Evolutionary conservation across 2,329 filamentous ascomycete genomes (phyloP), one percentile per base, ranked within the genome.

Genomic region (Colletotrichum agaves): DNA sequence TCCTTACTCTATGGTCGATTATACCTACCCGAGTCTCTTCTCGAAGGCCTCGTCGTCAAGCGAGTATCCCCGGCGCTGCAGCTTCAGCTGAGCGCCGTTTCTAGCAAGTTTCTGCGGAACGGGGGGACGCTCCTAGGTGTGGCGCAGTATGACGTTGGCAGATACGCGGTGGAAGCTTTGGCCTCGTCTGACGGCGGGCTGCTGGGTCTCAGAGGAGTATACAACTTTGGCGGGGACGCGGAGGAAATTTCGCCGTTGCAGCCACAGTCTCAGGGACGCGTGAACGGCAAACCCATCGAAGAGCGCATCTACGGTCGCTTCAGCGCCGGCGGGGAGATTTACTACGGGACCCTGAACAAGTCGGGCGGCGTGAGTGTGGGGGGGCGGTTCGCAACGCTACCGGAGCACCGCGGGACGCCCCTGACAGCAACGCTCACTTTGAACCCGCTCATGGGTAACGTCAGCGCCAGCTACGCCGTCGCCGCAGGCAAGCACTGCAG

Each of bases 301-400:
- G 89, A 91, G 75, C 87, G 85, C 72, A 88, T 90, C 66, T 91
- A 89, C 81, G 94, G 92, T 8, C 90, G 95, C 19, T 93, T 98
- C 77, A 97, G 93, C 74, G 93, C 93, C 3, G 96, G 96, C 39
- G 95, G 90, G 62, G 96, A 99, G 79, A 85, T 97, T 39, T 99
- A 98, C 82, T 99, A 99, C 82, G 96, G 95, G 21, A 91, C 94
- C 0, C 82, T 98, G 67, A 98, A 98, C 78, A 98, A 98, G 76
- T 93, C 94, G 21, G 93, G 95, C 55, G 96, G 96, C 52, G 88
- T 98, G 76, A 97, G 93, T 70, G 88, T 97, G 8, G 96, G 94
- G 6, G 84, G 94, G 53, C 89, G 96, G 56, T 99, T 98, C 78
- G 93, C 93, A 43, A 98, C 96, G 11, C 82, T 98, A 19, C 92